Evolutionary conservation across 2,329 filamentous ascomycete species (phyloP).

Genomic region (Penicillium frequentans): DNA sequence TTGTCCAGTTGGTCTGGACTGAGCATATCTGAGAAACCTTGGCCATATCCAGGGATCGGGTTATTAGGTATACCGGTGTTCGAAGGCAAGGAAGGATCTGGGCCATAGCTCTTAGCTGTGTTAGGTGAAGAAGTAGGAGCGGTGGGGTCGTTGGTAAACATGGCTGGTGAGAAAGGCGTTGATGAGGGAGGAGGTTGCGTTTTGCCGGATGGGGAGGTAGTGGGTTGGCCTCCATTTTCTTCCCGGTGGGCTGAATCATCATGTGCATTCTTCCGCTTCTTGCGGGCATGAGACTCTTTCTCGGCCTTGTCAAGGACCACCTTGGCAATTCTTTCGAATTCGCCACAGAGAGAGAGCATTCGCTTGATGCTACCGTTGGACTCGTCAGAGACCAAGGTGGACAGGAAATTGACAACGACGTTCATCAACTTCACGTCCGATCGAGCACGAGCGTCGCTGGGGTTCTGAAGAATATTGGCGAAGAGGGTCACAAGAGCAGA

Average conservation of each 20-base stretch:
- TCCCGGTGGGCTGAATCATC: constrained; percentile 34
- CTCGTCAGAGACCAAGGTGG: constrained; percentile 83
- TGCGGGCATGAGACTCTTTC: constrained; percentile 73
- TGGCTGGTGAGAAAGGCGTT: constrained; percentile 26
- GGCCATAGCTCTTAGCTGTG: constrained; percentile 24
- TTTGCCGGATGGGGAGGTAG: constrained; percentile 27
- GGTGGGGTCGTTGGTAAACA: constrained; percentile 24
- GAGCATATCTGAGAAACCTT: constrained; percentile 40
- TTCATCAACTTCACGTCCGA: constrained; percentile 91
- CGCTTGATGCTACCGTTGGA: constrained; percentile 88
- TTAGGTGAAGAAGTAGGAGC: constrained; percentile 16
- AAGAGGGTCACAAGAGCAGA: constrained; percentile 93
- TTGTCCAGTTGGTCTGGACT: constrained; percentile 35
- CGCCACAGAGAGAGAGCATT: constrained; percentile 91
- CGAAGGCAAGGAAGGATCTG: constrained; percentile 23
- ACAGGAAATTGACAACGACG: constrained; percentile 87
- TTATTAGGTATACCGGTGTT: constrained; percentile 24
- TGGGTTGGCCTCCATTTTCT: constrained; percentile 7
- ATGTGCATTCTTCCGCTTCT: constrained; percentile 79
- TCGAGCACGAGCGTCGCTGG: constrained; percentile 80
- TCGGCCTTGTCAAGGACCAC: constrained; percentile 90
- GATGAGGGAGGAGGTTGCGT: constrained; percentile 18
- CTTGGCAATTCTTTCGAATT: constrained; percentile 92
- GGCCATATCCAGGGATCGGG: constrained; percentile 32
- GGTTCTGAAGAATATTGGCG: constrained; percentile 94